phyloP scores from a whole-genome alignment of 2,329 filamentous ascomycete genomes.

The Eutypa lata region DNA sequence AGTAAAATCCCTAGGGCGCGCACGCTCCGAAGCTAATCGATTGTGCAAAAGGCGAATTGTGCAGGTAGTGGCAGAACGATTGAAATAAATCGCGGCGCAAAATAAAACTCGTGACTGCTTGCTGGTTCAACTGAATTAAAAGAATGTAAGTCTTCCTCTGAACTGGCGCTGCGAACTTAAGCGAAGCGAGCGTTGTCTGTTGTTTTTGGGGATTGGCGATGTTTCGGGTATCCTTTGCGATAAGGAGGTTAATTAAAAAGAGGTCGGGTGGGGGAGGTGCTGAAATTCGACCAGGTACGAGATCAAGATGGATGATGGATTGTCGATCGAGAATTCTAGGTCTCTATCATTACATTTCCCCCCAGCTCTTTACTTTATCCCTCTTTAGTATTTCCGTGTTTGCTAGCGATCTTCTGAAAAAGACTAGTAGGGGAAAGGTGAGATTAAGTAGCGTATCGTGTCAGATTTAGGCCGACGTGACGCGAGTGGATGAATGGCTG shows the following conservation, averaged over 20 bases:
- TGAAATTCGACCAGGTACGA: not conserved
- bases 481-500: not conserved
- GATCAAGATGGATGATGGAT: not conserved
- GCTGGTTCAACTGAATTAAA: not conserved
- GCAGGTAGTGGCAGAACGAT: not conserved
- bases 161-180: not conserved
- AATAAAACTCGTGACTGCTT: not conserved
- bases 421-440: not conserved
- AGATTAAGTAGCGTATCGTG: not conserved
- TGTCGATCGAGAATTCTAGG: not conserved
- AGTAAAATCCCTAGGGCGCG: not conserved
- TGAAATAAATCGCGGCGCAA: not conserved
- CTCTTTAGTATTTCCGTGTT: not conserved
- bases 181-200: not conserved
- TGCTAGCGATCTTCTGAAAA: not conserved
- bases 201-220: not conserved
- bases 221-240: not conserved
- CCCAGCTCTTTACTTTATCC: not conserved
- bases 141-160: not conserved
- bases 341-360: slow-evolving; percentile 1
- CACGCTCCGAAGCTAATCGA: not conserved
- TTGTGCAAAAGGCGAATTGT: not conserved
- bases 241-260: not conserved
- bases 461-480: not conserved
- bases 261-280: not conserved